Conservation (phyloP, 2,329 filamentous ascomycete species). For the Colletotrichum tanaceti region DNA sequence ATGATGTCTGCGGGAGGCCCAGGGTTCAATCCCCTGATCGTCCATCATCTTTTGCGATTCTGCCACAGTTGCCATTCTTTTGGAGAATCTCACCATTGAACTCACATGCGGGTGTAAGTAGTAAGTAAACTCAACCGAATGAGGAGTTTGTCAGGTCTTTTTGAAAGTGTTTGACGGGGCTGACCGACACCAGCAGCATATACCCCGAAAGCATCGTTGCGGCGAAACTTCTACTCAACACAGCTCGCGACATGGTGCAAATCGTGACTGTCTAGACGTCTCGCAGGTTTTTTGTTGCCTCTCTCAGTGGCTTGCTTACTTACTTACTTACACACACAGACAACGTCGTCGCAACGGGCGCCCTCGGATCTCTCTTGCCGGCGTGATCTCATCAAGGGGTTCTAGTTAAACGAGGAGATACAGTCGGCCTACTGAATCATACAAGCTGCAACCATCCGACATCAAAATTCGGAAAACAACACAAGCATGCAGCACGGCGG, state of each 20-base stretch:
- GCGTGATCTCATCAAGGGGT: background rate
- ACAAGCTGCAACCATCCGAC: background rate
- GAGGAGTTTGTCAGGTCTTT: background rate
- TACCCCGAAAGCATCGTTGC: background rate
- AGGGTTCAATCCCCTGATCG: constrained; percentile 28
- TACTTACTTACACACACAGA: background rate
- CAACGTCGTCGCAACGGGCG: background rate
- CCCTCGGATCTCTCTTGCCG: background rate
- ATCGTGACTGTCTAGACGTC: background rate
- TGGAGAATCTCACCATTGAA: background rate
- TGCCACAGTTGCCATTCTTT: too few species aligned
- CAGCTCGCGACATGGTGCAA: background rate
- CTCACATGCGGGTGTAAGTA: background rate
- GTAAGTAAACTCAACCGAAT: background rate
- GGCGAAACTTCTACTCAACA: background rate
- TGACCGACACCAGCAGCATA: too few species aligned
- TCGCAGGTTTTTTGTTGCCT: too few species aligned
- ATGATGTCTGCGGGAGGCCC: constrained; percentile 14
- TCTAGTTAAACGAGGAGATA: background rate
- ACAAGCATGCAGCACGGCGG: too few species aligned
- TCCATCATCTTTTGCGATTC: constrained; percentile 4
- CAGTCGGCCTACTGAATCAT: background rate
- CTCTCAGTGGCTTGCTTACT: too few species aligned
- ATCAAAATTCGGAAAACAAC: too few species aligned
- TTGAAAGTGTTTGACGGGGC: background rate